phyloP scores from a whole-genome alignment of 2,329 filamentous ascomycete species.

The Fusarium oligoseptatum region DNA sequence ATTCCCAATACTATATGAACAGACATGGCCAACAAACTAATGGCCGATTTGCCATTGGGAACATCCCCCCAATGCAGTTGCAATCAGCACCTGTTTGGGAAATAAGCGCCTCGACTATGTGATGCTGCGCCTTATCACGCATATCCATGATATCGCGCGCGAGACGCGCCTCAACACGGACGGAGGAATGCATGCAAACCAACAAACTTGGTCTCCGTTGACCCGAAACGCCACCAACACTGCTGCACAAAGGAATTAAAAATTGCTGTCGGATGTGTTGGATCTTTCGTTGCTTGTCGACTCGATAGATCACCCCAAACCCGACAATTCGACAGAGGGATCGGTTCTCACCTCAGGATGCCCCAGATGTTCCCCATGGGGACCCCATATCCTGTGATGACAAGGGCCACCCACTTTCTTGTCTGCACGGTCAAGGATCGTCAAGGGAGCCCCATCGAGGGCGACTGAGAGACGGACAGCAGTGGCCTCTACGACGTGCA shows the following conservation, averaged over 20 bases:
- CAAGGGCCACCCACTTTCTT: not conserved
- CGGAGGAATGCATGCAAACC: not conserved
- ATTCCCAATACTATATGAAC: not conserved
- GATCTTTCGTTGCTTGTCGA: not conserved
- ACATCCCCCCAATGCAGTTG: not conserved
- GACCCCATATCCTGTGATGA: not conserved
- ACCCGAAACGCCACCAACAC: not conserved
- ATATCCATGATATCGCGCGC: not conserved
- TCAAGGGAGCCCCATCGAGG: not conserved
- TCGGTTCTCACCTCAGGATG: not conserved
- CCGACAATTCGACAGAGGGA: not conserved
- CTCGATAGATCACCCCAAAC: not conserved
- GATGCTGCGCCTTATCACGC: not conserved
- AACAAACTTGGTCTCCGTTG: not conserved
- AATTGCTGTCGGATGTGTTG: not conserved
- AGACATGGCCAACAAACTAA: not conserved
- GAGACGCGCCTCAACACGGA: not conserved
- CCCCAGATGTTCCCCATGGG: not conserved
- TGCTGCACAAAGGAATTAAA: not conserved
- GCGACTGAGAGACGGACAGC: not conserved
- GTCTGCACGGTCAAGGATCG: not conserved
- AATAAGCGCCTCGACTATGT: not conserved
- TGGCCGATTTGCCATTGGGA: not conserved
- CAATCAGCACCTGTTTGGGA: not conserved
- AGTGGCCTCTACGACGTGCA: not conserved